phyloP scores from a whole-genome alignment of 202 grass and related monocot species.

The Cymbopogon flexuosus region DNA sequence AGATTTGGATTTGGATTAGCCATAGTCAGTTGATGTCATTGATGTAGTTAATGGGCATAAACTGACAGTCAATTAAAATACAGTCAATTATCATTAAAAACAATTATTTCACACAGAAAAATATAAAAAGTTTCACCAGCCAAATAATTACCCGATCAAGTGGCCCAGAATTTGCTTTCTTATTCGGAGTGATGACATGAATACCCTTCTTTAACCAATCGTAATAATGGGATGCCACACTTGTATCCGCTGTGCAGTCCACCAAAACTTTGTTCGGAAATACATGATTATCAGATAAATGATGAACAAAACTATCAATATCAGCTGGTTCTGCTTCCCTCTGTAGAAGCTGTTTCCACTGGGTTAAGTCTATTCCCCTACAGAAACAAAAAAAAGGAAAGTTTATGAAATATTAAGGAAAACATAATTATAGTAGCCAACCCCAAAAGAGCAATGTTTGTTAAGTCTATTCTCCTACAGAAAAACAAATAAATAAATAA shows the following conservation, averaged over 20 bases:
- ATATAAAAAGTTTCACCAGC: background rate
- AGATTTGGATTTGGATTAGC: background rate
- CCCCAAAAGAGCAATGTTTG: background rate
- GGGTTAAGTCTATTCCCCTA: constrained; percentile 79
- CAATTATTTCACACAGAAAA: background rate
- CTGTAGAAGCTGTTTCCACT: constrained; percentile 60
- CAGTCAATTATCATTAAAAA: constrained; percentile 11
- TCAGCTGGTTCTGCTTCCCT: constrained; percentile 59
- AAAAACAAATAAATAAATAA: background rate
- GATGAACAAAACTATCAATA: constrained; percentile 57
- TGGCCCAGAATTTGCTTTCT: constrained; percentile 95
- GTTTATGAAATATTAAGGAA: constrained; percentile 2
- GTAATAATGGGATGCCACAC: constrained; percentile 77
- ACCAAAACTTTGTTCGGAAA: constrained; percentile 96
- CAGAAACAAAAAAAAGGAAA: constrained; percentile 17
- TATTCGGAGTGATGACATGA: constrained; percentile 95
- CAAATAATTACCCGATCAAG: constrained; percentile 72
- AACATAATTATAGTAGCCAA: background rate
- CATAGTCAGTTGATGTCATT: background rate
- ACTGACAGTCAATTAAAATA: background rate
- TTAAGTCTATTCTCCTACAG: no score
- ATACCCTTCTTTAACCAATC: constrained; percentile 91
- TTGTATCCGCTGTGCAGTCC: constrained; percentile 94
- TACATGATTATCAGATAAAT: constrained; percentile 87
- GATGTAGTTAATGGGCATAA: background rate